Conservation (phyloP, 345 rosid genomes). For the Ceriops tagal region DNA sequence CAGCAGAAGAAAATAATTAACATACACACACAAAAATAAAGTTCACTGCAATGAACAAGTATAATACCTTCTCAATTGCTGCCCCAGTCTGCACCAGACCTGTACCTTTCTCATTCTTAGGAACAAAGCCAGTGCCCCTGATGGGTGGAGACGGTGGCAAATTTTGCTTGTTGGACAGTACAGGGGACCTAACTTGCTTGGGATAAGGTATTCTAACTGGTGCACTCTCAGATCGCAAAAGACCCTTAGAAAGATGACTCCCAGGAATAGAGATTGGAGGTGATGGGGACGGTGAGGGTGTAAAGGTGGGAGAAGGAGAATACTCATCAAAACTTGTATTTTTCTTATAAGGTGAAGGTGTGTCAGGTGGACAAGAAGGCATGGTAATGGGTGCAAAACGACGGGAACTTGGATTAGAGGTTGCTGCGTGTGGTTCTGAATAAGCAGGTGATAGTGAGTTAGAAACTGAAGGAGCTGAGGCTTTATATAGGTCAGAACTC, state of each 20-base stretch:
- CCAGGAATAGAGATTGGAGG: constrained; percentile 55
- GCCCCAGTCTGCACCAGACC: constrained; percentile 40
- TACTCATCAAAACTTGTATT: constrained; percentile 48
- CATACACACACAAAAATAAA: neutral
- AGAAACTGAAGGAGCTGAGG: constrained; percentile 62
- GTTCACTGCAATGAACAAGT: neutral
- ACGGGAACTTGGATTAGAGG: constrained; percentile 47
- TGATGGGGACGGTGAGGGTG: constrained; percentile 71
- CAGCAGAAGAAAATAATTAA: constrained; percentile 13
- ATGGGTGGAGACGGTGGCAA: constrained; percentile 60
- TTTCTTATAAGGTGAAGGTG: constrained; percentile 42
- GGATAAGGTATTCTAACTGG: constrained; percentile 60
- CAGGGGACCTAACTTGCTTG: constrained; percentile 41
- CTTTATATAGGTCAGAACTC: constrained; percentile 65
- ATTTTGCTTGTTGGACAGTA: constrained; percentile 40
- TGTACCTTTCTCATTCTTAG: constrained; percentile 37
- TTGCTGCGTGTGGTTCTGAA: constrained; percentile 59
- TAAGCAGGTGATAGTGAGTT: constrained; percentile 81
- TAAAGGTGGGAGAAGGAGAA: constrained; percentile 53
- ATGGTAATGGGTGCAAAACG: constrained; percentile 38
- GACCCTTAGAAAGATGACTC: constrained; percentile 36
- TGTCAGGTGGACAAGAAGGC: constrained; percentile 63
- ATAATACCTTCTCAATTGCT: constrained; percentile 62
- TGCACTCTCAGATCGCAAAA: constrained; percentile 73
- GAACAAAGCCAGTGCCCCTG: constrained; percentile 40